Evolutionary conservation across 805 yeast species (phyloP).

Genomic region (Zygotorulaspora danielsina): DNA sequence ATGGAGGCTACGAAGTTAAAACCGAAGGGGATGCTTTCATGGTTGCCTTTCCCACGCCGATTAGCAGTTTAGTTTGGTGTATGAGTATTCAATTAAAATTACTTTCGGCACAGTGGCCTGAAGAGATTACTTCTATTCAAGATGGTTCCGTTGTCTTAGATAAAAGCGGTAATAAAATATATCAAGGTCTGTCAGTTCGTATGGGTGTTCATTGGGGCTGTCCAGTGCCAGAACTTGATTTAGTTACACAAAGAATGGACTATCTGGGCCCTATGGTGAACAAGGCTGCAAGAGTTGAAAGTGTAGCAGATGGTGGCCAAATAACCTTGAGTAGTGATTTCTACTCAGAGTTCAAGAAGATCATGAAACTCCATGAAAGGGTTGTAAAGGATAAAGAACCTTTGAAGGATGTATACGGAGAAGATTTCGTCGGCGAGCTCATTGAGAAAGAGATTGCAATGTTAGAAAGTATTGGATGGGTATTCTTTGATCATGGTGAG

Average conservation of each 20-base stretch:
- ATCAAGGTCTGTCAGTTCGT: conserved; percentile 87
- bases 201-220: conserved; percentile 99
- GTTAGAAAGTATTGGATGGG: conserved; percentile 66
- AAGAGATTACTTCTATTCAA: conserved; percentile 76
- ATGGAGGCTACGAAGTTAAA: conserved; percentile 97
- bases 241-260: conserved; percentile 95
- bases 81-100: conserved; percentile 84
- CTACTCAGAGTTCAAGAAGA: conserved; percentile 60
- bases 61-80: conserved; percentile 91
- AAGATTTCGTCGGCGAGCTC: conserved; percentile 46
- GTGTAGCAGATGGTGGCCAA: conserved; percentile 98
- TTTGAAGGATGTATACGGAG: conserved; percentile 43
- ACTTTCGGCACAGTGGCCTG: conserved; percentile 90
- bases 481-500: conserved; percentile 69
- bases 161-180: conserved; percentile 51
- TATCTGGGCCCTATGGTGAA: conserved; percentile 99
- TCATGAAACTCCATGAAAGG: conserved; percentile 41
- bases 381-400: conserved; percentile 29
- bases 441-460: conserved; percentile 62
- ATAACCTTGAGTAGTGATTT: conserved; percentile 83
- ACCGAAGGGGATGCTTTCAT: conserved; percentile 99
- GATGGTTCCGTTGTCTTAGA: conserved; percentile 82
- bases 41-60: conserved; percentile 93
- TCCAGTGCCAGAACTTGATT: conserved; percentile 93
- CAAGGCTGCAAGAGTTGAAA: conserved; percentile 86